Conservation (phyloP, 1,284 basidiomycete species). For the Cystobasidiaceae sp. region DNA sequence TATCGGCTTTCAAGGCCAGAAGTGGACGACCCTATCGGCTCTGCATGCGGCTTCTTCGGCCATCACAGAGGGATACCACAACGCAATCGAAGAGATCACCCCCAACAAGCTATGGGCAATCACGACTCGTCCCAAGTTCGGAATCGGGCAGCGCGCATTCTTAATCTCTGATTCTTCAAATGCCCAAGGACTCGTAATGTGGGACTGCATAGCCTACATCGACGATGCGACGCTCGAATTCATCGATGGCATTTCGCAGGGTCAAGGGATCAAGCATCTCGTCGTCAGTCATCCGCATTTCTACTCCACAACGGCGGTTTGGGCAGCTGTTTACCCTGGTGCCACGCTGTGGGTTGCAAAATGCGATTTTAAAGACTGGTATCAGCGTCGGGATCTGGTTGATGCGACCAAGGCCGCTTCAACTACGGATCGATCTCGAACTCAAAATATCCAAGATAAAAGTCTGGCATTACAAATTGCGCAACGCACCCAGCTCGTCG, state of each 20-base stretch:
- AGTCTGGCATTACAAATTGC: neutral
- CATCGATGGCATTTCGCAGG: constrained; percentile 32
- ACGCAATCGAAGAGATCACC: constrained; percentile 34
- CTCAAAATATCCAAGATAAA: neutral
- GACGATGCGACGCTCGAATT: constrained; percentile 33
- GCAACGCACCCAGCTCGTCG: neutral
- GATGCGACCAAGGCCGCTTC: too few species aligned
- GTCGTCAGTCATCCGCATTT: constrained; percentile 36
- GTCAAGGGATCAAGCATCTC: constrained; percentile 34
- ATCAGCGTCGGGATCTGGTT: constrained; percentile 31
- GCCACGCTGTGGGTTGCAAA: constrained; percentile 34
- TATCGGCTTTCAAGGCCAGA: constrained; percentile 33
- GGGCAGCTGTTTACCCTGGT: constrained; percentile 32
- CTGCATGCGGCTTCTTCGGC: too few species aligned
- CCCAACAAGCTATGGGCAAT: constrained; percentile 33
- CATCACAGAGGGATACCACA: constrained; percentile 2
- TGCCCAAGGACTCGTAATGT: constrained; percentile 34
- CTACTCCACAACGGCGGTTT: constrained; percentile 33
- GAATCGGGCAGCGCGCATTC: constrained; percentile 38
- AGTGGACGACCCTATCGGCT: constrained; percentile 34
- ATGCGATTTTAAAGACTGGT: constrained; percentile 34
- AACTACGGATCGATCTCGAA: too few species aligned
- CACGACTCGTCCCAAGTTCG: constrained; percentile 30
- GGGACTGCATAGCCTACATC: constrained; percentile 37
- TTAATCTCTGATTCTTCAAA: constrained; percentile 29